A percentile compares a stretch with the other conserved stretches of the same genome.
These are phyloP conservation scores for Populus tomentosa DNA, from an alignment of 441 rosid genomes.

Conservation along the genomic window DNA sequence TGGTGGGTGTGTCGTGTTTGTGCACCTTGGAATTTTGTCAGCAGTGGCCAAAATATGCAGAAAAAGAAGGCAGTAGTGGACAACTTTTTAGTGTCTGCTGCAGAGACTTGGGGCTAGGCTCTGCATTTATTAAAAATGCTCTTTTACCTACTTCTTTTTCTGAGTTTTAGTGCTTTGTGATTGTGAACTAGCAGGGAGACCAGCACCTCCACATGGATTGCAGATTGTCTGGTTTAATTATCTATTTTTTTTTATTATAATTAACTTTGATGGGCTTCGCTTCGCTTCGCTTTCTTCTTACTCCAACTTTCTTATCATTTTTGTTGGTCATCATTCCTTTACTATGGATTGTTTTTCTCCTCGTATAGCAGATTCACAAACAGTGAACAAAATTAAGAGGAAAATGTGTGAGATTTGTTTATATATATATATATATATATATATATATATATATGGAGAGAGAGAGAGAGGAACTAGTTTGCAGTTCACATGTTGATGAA, in stretches of 20 bases:
- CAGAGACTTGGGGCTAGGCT: not conserved
- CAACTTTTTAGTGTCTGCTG: conserved; percentile 8
- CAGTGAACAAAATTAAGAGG: no score
- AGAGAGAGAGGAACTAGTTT: no score
- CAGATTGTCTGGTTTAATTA: conserved; percentile 24
- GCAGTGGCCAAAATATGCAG: conserved; percentile 2
- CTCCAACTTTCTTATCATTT: not conserved
- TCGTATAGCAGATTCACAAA: no score
- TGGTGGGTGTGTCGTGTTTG: not conserved
- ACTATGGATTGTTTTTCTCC: not conserved
- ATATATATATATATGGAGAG: no score
- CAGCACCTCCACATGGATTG: conserved; percentile 22
- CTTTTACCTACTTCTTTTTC: conserved; percentile 16
- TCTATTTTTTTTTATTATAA: no score
- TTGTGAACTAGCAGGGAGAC: conserved; percentile 28
- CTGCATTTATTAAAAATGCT: conserved; percentile 22
- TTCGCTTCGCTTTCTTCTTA: no score
- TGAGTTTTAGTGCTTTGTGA: conserved; percentile 15
- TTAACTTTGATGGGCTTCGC: no score
- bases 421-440: no score
- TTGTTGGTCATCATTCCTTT: not conserved
- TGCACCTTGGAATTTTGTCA: conserved; percentile 18
- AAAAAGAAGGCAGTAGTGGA: conserved; percentile 18
- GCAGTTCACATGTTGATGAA: no score
- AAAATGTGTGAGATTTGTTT: no score